These are phyloP conservation scores for Cytospora piceicola DNA, from an alignment of 2,329 filamentous ascomycete genomes.

Conservation along the genomic window DNA sequence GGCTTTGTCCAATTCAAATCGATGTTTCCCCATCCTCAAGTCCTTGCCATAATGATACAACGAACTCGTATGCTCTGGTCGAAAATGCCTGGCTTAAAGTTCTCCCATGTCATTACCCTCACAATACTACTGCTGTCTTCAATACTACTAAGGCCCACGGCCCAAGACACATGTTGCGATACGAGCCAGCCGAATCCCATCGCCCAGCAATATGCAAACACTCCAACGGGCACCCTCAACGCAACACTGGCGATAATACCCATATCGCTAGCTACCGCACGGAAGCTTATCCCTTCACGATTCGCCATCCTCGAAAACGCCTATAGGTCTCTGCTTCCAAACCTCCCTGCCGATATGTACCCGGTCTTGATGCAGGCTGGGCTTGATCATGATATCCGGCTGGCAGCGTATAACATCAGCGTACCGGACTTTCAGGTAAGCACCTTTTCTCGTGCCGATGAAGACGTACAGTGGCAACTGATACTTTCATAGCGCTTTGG, in stretches of 20 bases:
- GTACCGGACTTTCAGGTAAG: conserved; percentile 55
- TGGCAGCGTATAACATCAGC: conserved; percentile 44
- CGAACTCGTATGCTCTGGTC: conserved; percentile 9
- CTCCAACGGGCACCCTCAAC: conserved; percentile 58
- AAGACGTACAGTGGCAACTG: conserved; percentile 22
- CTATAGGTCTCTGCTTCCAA: conserved; percentile 51
- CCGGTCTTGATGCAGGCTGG: conserved; percentile 55
- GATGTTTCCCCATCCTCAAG: not conserved
- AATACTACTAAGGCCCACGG: conserved; percentile 11
- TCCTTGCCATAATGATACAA: conserved; percentile 3
- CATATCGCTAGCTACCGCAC: conserved; percentile 51
- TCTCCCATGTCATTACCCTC: conserved; percentile 20
- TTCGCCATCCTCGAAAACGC: conserved; percentile 55
- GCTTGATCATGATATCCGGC: conserved; percentile 55
- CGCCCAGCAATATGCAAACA: conserved; percentile 48
- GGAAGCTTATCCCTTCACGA: conserved; percentile 51
- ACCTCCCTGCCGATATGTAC: conserved; percentile 56
- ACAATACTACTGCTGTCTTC: conserved; percentile 25
- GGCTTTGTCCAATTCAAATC: not conserved
- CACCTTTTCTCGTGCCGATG: not conserved
- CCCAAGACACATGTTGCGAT: conserved; percentile 35
- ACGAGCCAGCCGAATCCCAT: conserved; percentile 52
- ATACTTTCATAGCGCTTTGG: conserved; percentile 46
- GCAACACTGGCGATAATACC: conserved; percentile 56
- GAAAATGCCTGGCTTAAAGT: conserved; percentile 24